Base-by-base conservation (phyloP, 2,329 filamentous ascomycete species). In the Fusarium dlaminii region DNA sequence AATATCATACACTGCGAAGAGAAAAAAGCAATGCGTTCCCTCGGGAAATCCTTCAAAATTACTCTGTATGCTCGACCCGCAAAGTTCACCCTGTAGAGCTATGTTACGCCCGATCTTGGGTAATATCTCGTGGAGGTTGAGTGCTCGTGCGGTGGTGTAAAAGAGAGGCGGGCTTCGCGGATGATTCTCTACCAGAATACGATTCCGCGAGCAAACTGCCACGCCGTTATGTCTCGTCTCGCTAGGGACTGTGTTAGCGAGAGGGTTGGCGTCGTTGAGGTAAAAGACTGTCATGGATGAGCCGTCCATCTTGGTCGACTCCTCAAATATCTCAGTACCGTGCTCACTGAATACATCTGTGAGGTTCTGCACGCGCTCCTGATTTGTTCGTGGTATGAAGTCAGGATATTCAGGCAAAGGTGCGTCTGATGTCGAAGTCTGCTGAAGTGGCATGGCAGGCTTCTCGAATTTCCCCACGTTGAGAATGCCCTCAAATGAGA, bases 281-380 rank as follows among this genome's bases (percentile, higher is more conserved):
- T 81, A 84, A 74, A 84, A 85, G 29, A 80, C 73, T 1, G 81
- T 82, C 80, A 83, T 84, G 18, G 79, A 80, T 1, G 77, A 72
- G 24, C 83, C 83, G 63, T 84, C 83, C 77, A 84, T 80, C 76
- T 85, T 84, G 68, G 79, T 74, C 3, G 80, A 79, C 61, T 83
- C 81, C 55, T 85, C 82, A 66, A 81, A 84, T 11, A 78, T 55
- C 48, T 60, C 68, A 27, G 76, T 57, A 4, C 67, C 61, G 32
- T 75, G 74, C 17, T 57, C 36, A 30, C 32, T 32, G 32, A 78
- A 74, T 13, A 76, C 56, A 20, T 67, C 37, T 11, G 75, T 52
- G 6, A 78, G 49, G 54, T 78, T 78, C 37, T 78, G 76, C 20
- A 78, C 71, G 11, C 76, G 74, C 62, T 78, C 74, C 55, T 75